A percentile compares a stretch with the other conserved stretches of the same genome.
Conservation (phyloP, 345 rosid genomes). For the Camelina sativa region DNA sequence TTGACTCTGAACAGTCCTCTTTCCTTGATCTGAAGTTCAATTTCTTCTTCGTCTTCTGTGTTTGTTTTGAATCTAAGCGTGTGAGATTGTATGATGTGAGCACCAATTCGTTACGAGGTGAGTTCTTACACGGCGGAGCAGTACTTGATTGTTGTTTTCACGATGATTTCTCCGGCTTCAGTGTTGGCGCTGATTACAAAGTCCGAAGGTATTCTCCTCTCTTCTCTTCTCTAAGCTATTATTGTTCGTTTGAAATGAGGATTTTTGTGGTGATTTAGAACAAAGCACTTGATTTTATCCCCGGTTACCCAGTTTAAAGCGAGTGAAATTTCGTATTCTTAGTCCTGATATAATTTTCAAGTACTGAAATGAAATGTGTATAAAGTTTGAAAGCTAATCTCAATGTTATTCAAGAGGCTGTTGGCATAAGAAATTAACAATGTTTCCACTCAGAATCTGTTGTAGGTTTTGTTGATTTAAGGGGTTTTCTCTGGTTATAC, state of each 20-base stretch:
- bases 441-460: not conserved
- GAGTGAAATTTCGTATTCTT: too few species aligned
- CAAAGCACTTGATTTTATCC: not conserved
- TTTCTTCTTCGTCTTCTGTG: not conserved
- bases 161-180: constrained; percentile 96
- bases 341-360: too few species aligned
- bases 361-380: too few species aligned
- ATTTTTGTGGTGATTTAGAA: constrained; percentile 11
- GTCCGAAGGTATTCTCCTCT: constrained; percentile 64
- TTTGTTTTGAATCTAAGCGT: constrained; percentile 46
- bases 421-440: too few species aligned
- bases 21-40: not conserved
- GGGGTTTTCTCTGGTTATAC: constrained; percentile 31
- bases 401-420: too few species aligned
- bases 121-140: constrained; percentile 90
- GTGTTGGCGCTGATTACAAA: constrained; percentile 77
- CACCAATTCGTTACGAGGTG: constrained; percentile 74
- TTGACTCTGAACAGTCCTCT: not conserved
- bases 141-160: constrained; percentile 99
- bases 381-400: too few species aligned
- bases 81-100: constrained; percentile 89
- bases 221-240: not conserved
- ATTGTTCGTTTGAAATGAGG: not conserved
- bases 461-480: not conserved
- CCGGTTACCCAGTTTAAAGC: too few species aligned